Conservation (phyloP, 257 asterid genomes). For the Vinca minor region DNA sequence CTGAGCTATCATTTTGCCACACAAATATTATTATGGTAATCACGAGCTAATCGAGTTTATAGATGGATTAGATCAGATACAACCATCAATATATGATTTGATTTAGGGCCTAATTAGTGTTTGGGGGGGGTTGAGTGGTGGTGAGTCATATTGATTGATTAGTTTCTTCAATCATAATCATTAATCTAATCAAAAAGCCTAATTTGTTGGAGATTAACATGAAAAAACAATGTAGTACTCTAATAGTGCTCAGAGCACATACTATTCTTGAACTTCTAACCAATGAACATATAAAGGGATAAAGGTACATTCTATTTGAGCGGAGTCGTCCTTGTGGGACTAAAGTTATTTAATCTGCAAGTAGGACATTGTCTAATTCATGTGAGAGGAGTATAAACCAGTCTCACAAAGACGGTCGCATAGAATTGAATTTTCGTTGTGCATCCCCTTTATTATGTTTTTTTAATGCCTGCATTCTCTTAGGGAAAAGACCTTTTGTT, state of each 20-base stretch:
- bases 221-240: slow-evolving; percentile 5
- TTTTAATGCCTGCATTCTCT: no score
- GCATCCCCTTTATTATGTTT: no score
- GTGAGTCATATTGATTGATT: slow-evolving; percentile 13
- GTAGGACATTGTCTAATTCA: no score
- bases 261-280: slow-evolving; percentile 8
- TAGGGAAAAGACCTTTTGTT: no score
- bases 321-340: no score
- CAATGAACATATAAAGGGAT: slow-evolving; percentile 6
- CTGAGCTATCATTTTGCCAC: no score
- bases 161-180: slow-evolving; percentile 3
- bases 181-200: slow-evolving; percentile 26
- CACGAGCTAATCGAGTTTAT: slow-evolving; percentile 8
- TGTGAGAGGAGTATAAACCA: no score
- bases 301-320: no score
- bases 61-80: slow-evolving; percentile 7
- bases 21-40: no score
- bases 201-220: slow-evolving; percentile 24
- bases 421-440: no score
- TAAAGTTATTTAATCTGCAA: no score
- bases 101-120: slow-evolving; percentile 11
- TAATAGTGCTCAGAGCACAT: slow-evolving; percentile 1
- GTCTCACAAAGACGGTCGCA: no score
- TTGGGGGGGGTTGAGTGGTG: slow-evolving; percentile 13
- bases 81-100: slow-evolving; percentile 1